A percentile compares a stretch with the other conserved stretches of the same genome.
These are phyloP conservation scores for Stevia rebaudiana DNA, from an alignment of 140 eudicot genomes.

Conservation along the genomic window DNA sequence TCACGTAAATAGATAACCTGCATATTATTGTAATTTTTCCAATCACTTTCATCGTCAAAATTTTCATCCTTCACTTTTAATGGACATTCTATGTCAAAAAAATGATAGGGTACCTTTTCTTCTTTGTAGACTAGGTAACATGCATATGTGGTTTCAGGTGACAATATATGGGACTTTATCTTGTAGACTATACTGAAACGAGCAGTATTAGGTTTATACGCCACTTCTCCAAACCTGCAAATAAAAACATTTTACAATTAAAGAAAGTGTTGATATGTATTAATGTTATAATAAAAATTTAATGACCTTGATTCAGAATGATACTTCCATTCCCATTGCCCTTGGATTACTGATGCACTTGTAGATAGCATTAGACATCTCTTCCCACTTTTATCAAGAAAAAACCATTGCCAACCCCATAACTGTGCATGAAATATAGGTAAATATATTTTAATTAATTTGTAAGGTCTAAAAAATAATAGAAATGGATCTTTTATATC, in stretches of 20 bases:
- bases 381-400: neutral
- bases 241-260: neutral
- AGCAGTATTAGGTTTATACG: too few species aligned
- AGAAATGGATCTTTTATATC: neutral
- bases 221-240: conserved; percentile 11
- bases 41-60: neutral
- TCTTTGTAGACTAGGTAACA: conserved; percentile 12
- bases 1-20: neutral
- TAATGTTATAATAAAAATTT: neutral
- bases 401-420: conserved; percentile 7
- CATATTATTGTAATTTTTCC: too few species aligned
- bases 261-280: neutral
- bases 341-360: neutral
- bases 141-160: too few species aligned
- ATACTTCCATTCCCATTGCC: neutral
- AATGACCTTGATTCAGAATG: neutral
- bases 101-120: neutral
- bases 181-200: neutral
- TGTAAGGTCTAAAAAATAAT: too few species aligned
- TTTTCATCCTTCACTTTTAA: neutral
- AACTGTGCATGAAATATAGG: neutral
- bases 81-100: too few species aligned
- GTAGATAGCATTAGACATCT: conserved; percentile 4
- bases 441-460: too few species aligned
- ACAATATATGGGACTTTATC: neutral